A percentile compares a stretch with the other conserved stretches of the same genome.
phyloP scores from a whole-genome alignment of 2,329 filamentous ascomycete genomes.

The Pleurostoma richardsiae region DNA sequence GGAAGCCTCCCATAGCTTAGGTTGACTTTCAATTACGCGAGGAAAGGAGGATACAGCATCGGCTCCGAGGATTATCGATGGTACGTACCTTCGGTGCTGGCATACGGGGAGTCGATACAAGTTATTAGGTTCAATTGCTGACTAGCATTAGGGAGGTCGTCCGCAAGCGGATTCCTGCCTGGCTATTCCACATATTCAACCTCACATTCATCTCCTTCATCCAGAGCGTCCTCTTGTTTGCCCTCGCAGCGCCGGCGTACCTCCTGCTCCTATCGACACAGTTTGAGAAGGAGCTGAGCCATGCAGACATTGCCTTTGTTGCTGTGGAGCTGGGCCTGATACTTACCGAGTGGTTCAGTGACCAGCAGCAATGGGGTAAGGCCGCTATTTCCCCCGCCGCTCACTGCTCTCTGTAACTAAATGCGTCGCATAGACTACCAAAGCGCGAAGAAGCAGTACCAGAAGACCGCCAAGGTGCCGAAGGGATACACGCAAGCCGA shows the following conservation, averaged over 20 bases:
- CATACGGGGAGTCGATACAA: background rate
- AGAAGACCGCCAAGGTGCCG: slow-evolving; percentile 66
- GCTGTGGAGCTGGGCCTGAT: slow-evolving; percentile 44
- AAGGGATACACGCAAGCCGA: slow-evolving; percentile 62
- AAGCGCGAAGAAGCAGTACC: slow-evolving; percentile 71
- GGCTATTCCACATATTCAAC: slow-evolving; percentile 79
- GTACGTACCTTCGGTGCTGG: slow-evolving; percentile 23
- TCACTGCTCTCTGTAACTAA: background rate
- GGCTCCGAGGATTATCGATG: slow-evolving; percentile 96
- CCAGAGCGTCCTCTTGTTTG: slow-evolving; percentile 77
- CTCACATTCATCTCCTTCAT: slow-evolving; percentile 80
- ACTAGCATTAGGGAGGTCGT: slow-evolving; percentile 57
- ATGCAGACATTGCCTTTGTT: slow-evolving; percentile 43
- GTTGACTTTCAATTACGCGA: slow-evolving; percentile 94
- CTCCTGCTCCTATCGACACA: slow-evolving; percentile 69
- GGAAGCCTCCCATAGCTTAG: slow-evolving; percentile 47
- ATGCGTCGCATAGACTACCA: slow-evolving; percentile 59
- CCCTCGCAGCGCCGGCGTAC: slow-evolving; percentile 74
- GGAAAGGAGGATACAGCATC: slow-evolving; percentile 83
- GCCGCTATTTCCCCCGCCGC: slow-evolving; percentile 15
- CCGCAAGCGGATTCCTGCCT: slow-evolving; percentile 55
- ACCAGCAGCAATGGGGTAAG: slow-evolving; percentile 85
- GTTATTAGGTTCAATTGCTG: slow-evolving; percentile 9
- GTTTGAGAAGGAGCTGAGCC: slow-evolving; percentile 45
- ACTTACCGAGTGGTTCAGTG: slow-evolving; percentile 71